Conservation (phyloP, 345 rosid species). For the Hypericum perforatum region DNA sequence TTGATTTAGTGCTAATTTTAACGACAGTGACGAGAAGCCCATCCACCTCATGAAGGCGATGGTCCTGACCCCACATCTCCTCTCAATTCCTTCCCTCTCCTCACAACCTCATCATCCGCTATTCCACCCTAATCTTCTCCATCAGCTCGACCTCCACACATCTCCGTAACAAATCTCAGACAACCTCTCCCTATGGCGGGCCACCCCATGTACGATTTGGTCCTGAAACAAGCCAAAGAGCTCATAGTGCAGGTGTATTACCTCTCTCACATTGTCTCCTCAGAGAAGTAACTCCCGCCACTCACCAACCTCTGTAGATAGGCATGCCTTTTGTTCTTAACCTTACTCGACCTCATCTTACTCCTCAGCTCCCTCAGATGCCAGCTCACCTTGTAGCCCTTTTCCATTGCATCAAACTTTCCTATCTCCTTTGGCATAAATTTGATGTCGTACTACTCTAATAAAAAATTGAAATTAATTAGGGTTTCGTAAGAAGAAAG, state of each 20-base stretch:
- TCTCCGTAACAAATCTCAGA: constrained; percentile 83
- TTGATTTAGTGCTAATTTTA: too few relatives aligned
- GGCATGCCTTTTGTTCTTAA: constrained; percentile 77
- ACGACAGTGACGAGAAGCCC: too few relatives aligned
- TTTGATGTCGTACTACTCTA: constrained; percentile 68
- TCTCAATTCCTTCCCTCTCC: too few relatives aligned
- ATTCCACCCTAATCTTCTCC: constrained; percentile 72
- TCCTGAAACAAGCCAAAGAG: constrained; percentile 91
- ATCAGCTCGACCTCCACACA: constrained; percentile 70
- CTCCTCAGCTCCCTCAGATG: constrained; percentile 60
- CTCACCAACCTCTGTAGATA: constrained; percentile 49
- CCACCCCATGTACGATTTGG: constrained; percentile 61
- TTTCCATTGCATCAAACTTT: constrained; percentile 51
- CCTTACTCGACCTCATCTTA: constrained; percentile 51
- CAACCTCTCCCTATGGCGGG: constrained; percentile 90
- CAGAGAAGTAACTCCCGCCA: constrained; percentile 76
- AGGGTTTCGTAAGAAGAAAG: neutral
- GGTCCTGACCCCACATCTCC: too few relatives aligned
- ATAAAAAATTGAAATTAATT: neutral
- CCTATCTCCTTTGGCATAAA: constrained; percentile 51
- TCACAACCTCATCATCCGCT: constrained; percentile 81
- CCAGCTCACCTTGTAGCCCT: constrained; percentile 77
- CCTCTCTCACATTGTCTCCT: constrained; percentile 94
- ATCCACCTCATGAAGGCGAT: too few relatives aligned
- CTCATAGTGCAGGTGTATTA: constrained; percentile 90